Base-by-base conservation (phyloP, 495 filamentous ascomycete genomes). In the Tetracladium setigerum region DNA sequence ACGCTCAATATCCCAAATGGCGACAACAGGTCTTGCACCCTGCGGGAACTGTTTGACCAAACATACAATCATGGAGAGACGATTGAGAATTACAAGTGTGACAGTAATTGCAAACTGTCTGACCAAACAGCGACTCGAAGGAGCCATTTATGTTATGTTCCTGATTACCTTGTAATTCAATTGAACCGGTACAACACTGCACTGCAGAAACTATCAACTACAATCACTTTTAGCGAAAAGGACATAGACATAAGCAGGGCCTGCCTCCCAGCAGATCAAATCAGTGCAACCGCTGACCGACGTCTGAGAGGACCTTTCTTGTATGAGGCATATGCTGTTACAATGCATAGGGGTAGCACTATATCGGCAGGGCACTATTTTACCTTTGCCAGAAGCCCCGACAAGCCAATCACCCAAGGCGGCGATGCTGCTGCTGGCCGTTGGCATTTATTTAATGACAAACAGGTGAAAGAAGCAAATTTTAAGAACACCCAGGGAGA, bases 261-360 rank as follows among this genome's bases (percentile, higher is more conserved):
- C 53, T 55, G 48, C 35, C 41, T 50, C 14, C 30, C 11, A 24
- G 14, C n/a, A 9, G 5, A 37, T 34, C 14, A 24, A 41, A 13
- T 7, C 38, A 24, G 34, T 35, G 14, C 6, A n/a, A 10, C 34
- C 12, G 16, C 45, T 46, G 22, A 53, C 17, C 6, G 61, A 56
- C 13, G 61, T 61, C 38, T 38, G 44, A 12, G 1, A 0, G 52
- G 52, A 2, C 44, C 51, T 12, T 60, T 68, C 43, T 14, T 40
- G 1, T 78, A 75, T 50, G 63, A 72, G 18, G 65, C 66, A 37
- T 74, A 68, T 55, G 70, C 64, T 30, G 65, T 74, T n/a, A 63
- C 62, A 35, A 70, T 74, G 37, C 37, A 46, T 31, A 64, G 65
- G 11, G 10, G 31, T 0, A 43, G 13, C 0, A 11, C 16, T 5